Conservation (phyloP, 352 stramenopile genomes). For the Pythium pyrilobum region DNA sequence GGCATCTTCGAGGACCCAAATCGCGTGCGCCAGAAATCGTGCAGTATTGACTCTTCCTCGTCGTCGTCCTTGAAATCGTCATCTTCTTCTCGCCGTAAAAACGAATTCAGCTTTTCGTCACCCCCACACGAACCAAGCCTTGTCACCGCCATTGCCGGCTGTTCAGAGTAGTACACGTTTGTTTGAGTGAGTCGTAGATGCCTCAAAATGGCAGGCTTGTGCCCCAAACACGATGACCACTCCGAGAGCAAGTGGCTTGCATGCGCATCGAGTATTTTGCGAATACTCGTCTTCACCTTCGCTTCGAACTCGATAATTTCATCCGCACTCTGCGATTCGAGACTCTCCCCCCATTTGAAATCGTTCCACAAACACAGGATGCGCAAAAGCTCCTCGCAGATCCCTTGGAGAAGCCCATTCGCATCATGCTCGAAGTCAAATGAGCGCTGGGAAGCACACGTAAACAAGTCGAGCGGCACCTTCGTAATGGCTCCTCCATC, state of each 20-base stretch:
- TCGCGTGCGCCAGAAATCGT: slow-evolving; percentile 7
- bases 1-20: neutral
- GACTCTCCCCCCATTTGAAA: slow-evolving; percentile 64
- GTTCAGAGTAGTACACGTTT: slow-evolving; percentile 70
- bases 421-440: slow-evolving; percentile 67
- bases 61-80: neutral
- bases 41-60: slow-evolving; percentile 3
- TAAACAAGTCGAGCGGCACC: slow-evolving; percentile 45
- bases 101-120: neutral
- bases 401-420: slow-evolving; percentile 49
- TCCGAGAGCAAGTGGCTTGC: slow-evolving; percentile 48
- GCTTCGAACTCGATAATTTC: slow-evolving; percentile 56
- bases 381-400: slow-evolving; percentile 69
- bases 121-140: neutral
- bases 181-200: slow-evolving; percentile 60
- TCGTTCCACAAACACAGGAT: slow-evolving; percentile 78
- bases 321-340: slow-evolving; percentile 38
- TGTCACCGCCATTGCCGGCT: neutral
- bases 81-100: slow-evolving; percentile 3
- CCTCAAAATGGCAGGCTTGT: slow-evolving; percentile 36
- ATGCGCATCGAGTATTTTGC: slow-evolving; percentile 59
- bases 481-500: neutral
- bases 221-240: slow-evolving; percentile 42
- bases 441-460: slow-evolving; percentile 17
- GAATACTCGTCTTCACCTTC: slow-evolving; percentile 49